phyloP scores from a whole-genome alignment of 306 rosid species.

The Glycine latifolia region DNA sequence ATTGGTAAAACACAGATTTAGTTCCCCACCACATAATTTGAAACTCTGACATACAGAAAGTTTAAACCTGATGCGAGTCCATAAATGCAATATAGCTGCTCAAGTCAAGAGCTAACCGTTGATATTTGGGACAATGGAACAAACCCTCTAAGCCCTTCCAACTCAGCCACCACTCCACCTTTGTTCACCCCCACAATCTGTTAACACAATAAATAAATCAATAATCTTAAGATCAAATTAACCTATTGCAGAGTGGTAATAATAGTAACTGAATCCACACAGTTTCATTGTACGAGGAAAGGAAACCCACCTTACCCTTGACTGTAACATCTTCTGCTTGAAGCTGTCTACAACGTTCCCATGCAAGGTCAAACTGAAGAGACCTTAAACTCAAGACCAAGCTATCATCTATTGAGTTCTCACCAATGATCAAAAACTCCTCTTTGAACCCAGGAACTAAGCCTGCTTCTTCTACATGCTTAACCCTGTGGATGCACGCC shows the following conservation, averaged over 20 bases:
- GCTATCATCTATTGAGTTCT: conserved; percentile 77
- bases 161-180: conserved; percentile 95
- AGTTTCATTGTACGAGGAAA: conserved; percentile 32
- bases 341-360: conserved; percentile 94
- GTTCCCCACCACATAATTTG: not conserved
- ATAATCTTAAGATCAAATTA: conserved; percentile 5
- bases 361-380: conserved; percentile 75
- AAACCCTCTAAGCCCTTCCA: conserved; percentile 95
- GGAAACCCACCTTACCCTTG: conserved; percentile 80
- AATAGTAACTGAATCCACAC: not conserved
- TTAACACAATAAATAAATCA: conserved; percentile 13
- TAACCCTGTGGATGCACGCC: conserved; percentile 69
- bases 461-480: conserved; percentile 79
- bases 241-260: not conserved
- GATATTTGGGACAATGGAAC: conserved; percentile 97
- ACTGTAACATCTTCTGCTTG: conserved; percentile 79
- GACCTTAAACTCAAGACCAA: conserved; percentile 76
- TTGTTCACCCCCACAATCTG: conserved; percentile 85
- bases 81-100: not conserved
- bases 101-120: conserved; percentile 66
- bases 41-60: conserved; percentile 20
- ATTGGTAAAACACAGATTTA: no score
- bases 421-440: conserved; percentile 83
- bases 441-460: conserved; percentile 69
- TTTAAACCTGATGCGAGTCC: conserved; percentile 11